Evolutionary conservation across 805 yeast species (phyloP).

Genomic region (Candida khao-thaluensis): DNA sequence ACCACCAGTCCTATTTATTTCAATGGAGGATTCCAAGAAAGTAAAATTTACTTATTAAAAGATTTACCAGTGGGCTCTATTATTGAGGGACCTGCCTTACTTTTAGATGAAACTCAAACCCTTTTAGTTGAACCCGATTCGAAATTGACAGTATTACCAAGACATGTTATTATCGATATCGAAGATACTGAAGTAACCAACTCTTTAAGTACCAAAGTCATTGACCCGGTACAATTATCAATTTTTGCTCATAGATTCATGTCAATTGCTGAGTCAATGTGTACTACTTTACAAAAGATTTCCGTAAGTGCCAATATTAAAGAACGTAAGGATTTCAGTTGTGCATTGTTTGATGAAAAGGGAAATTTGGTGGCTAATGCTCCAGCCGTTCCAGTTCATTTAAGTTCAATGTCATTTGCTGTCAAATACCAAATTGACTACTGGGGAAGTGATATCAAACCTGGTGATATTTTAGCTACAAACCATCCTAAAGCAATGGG

Average conservation of each 20-base stretch:
- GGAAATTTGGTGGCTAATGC: slow-evolving; percentile 88
- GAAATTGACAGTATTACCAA: slow-evolving; percentile 51
- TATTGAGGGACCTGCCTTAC: slow-evolving; percentile 69
- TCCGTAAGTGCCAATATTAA: slow-evolving; percentile 81
- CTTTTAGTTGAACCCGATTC: slow-evolving; percentile 66
- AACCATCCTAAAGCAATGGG: slow-evolving; percentile 88
- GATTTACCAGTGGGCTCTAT: slow-evolving; percentile 51
- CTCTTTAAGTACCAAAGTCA: slow-evolving; percentile 11
- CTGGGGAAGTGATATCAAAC: slow-evolving; percentile 63
- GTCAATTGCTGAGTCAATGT: slow-evolving; percentile 93
- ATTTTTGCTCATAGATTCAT: slow-evolving; percentile 81
- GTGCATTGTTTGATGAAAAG: slow-evolving; percentile 73
- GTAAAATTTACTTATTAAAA: slow-evolving; percentile 53
- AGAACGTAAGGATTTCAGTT: slow-evolving; percentile 79
- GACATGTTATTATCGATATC: slow-evolving; percentile 58
- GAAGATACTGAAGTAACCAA: slow-evolving; percentile 13
- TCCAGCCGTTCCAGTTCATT: slow-evolving; percentile 84
- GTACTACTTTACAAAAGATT: slow-evolving; percentile 73
- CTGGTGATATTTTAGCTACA: slow-evolving; percentile 75
- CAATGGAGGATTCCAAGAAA: slow-evolving; percentile 45
- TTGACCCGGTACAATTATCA: slow-evolving; percentile 72
- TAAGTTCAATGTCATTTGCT: slow-evolving; percentile 84
- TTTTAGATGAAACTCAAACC: slow-evolving; percentile 81
- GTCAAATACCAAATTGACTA: slow-evolving; percentile 61
- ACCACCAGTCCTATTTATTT: slow-evolving; percentile 48